Evolutionary conservation across 192 early-diverging fungal species (phyloP).

Genomic region (Rhizophagus sp.): DNA sequence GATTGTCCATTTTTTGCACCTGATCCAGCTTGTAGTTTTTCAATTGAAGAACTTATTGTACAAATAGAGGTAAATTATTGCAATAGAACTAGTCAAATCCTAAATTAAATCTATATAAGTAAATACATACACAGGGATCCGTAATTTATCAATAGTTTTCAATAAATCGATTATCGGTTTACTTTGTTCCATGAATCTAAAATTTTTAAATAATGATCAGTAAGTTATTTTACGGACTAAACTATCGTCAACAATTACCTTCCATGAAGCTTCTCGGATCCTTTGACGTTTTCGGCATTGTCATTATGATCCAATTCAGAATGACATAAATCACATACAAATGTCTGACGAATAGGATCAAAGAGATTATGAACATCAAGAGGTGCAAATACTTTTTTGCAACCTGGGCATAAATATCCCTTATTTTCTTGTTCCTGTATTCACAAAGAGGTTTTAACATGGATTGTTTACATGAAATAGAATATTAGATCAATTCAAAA

Average conservation of each 20-base stretch:
- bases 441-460: neutral
- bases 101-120: neutral
- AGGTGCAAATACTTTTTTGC: slow-evolving; percentile 57
- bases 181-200: slow-evolving; percentile 65
- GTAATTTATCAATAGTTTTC: slow-evolving; percentile 68
- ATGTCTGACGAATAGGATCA: slow-evolving; percentile 44
- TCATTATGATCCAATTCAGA: slow-evolving; percentile 61
- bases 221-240: neutral
- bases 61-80: neutral
- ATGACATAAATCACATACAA: slow-evolving; percentile 65
- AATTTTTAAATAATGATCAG: neutral
- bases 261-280: slow-evolving; percentile 55
- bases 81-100: too few relatives aligned
- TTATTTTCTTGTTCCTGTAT: slow-evolving; percentile 65
- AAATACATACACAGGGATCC: slow-evolving; percentile 57
- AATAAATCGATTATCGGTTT: slow-evolving; percentile 72
- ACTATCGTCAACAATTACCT: slow-evolving; percentile 26
- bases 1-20: neutral
- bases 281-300: slow-evolving; percentile 58
- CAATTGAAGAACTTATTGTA: slow-evolving; percentile 9
- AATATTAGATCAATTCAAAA: neutral
- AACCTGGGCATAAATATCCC: slow-evolving; percentile 65
- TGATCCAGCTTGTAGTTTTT: slow-evolving; percentile 6
- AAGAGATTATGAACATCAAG: slow-evolving; percentile 61
- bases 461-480: neutral